Percentiles rank a stretch among this genome's conserved stretches.
phyloP scores from a whole-genome alignment of 2,329 filamentous ascomycete species.

The Waltergamsia citrina region DNA sequence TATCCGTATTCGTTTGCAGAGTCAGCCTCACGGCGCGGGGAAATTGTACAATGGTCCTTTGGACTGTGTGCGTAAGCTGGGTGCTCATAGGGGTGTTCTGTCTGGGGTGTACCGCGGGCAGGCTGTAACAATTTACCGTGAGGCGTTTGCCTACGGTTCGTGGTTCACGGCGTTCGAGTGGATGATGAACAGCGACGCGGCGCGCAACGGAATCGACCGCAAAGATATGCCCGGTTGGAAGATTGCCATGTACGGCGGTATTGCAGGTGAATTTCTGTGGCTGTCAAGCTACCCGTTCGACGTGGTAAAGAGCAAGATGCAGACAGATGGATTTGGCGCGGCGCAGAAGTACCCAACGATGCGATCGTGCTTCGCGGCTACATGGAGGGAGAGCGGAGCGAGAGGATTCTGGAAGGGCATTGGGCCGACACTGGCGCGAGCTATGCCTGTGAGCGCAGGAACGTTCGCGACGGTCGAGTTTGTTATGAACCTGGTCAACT shows the following conservation, averaged over 20 bases:
- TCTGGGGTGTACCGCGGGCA: slow-evolving; percentile 79
- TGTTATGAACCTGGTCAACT: slow-evolving; percentile 53
- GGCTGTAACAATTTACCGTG: slow-evolving; percentile 75
- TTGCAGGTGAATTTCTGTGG: slow-evolving; percentile 93
- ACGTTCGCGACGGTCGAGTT: slow-evolving; percentile 81
- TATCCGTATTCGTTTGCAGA: slow-evolving; percentile 90
- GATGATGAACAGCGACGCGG: slow-evolving; percentile 85
- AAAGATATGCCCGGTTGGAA: slow-evolving; percentile 75
- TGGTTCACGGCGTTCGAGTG: slow-evolving; percentile 97
- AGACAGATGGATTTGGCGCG: slow-evolving; percentile 81
- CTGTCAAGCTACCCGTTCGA: slow-evolving; percentile 90
- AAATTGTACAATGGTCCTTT: slow-evolving; percentile 75
- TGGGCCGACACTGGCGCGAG: slow-evolving; percentile 79
- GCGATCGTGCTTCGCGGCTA: slow-evolving; percentile 83
- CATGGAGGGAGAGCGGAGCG: slow-evolving; percentile 65
- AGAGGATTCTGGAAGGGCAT: slow-evolving; percentile 93
- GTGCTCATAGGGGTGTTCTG: slow-evolving; percentile 50
- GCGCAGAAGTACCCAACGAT: slow-evolving; percentile 68
- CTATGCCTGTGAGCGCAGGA: slow-evolving; percentile 96
- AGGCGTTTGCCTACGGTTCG: slow-evolving; percentile 88
- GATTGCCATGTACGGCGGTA: slow-evolving; percentile 82
- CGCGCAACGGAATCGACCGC: slow-evolving; percentile 65
- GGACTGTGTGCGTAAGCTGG: slow-evolving; percentile 85
- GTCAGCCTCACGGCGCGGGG: slow-evolving; percentile 78
- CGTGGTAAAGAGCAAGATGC: slow-evolving; percentile 99